Conservation (phyloP, 31 red algal genomes). For the Pterothamnion heteromorphum region DNA sequence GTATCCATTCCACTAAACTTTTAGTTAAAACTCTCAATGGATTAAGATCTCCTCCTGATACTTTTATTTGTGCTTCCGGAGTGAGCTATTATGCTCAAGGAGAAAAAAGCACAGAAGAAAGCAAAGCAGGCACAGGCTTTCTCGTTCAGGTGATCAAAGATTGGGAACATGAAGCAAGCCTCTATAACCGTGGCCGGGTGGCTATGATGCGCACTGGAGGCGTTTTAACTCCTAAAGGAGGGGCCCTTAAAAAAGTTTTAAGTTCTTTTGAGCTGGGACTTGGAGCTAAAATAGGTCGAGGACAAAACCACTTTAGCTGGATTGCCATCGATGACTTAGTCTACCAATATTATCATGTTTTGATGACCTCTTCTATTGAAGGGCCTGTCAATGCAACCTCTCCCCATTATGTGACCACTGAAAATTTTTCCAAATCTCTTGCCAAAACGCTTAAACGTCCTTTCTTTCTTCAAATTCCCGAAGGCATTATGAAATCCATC, state of each 20-base stretch:
- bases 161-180: constrained; percentile 1
- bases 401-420: not conserved
- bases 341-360: not conserved
- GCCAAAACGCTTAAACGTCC: not conserved
- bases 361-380: not conserved
- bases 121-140: constrained; percentile 10
- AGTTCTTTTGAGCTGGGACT: constrained; percentile 7
- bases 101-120: not conserved
- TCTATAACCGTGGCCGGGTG: not conserved
- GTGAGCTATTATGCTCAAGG: constrained; percentile 36
- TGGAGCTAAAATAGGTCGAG: constrained; percentile 14
- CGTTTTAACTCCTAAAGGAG: constrained; percentile 28
- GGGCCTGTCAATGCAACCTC: not conserved
- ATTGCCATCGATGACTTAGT: constrained; percentile 35
- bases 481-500: not conserved
- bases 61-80: constrained; percentile 18
- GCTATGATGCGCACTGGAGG: constrained; percentile 26
- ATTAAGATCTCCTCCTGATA: not conserved
- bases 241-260: constrained; percentile 18
- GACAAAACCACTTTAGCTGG: constrained; percentile 20
- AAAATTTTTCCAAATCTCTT: not conserved
- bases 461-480: not conserved
- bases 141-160: not conserved
- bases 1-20: not conserved
- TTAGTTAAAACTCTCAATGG: not conserved